Evolutionary conservation across 1,139 yeast genomes (phyloP).

Genomic region (Candida tropicalis): DNA sequence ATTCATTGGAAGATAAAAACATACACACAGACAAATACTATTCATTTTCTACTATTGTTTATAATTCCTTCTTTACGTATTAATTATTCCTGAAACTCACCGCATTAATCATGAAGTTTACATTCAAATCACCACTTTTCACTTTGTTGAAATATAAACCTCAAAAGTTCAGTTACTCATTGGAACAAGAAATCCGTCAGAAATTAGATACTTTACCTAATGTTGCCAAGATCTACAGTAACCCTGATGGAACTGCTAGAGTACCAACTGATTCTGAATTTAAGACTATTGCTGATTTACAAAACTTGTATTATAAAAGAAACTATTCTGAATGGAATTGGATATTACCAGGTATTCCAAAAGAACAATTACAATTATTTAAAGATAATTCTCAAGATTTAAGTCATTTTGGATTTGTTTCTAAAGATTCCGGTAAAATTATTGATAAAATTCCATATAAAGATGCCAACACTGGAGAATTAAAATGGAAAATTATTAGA

Average conservation of each 20-base stretch:
- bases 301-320: constrained; percentile 60
- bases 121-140: constrained; percentile 46
- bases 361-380: constrained; percentile 60
- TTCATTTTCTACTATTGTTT: too few species aligned
- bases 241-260: constrained; percentile 78
- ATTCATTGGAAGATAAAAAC: background rate
- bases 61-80: constrained; percentile 4
- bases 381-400: constrained; percentile 67
- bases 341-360: constrained; percentile 54
- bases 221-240: constrained; percentile 64
- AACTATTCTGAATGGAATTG: constrained; percentile 65
- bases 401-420: constrained; percentile 59
- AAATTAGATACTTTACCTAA: constrained; percentile 54
- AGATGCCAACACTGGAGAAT: constrained; percentile 76
- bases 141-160: constrained; percentile 41
- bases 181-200: constrained; percentile 47
- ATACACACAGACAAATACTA: too few species aligned
- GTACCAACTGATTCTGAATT: constrained; percentile 73
- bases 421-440: constrained; percentile 65
- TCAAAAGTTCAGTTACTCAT: constrained; percentile 41
- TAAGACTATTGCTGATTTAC: constrained; percentile 73
- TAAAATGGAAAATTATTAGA: constrained; percentile 78
- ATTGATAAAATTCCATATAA: constrained; percentile 85
- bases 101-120: constrained; percentile 36
- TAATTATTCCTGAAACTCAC: background rate